Conservation (phyloP, 2,329 filamentous ascomycete genomes). For the Daldinia sp. region DNA sequence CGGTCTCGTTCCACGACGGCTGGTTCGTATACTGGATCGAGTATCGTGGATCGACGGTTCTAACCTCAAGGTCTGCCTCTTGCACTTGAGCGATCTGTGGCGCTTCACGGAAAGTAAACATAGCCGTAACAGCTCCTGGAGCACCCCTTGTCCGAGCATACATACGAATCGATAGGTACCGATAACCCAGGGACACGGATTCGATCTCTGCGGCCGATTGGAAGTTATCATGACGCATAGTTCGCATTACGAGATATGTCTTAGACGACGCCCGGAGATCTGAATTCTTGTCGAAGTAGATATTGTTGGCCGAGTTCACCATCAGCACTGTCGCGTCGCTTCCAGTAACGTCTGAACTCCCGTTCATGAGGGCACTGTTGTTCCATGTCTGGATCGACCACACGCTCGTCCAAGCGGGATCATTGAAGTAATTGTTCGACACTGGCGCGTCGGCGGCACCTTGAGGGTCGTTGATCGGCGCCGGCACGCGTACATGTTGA, state of each 20-base stretch:
- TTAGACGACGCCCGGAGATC: slow-evolving; percentile 51
- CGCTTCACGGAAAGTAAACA: slow-evolving; percentile 62
- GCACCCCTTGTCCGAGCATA: slow-evolving; percentile 61
- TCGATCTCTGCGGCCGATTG: slow-evolving; percentile 64
- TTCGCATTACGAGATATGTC: slow-evolving; percentile 63
- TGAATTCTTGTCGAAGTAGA: slow-evolving; percentile 59
- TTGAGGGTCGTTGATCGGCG: slow-evolving; percentile 47
- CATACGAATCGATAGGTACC: slow-evolving; percentile 61
- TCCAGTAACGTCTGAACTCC: slow-evolving; percentile 43
- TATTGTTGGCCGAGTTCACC: slow-evolving; percentile 57
- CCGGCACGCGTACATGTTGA: slow-evolving; percentile 54
- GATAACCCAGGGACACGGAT: slow-evolving; percentile 52
- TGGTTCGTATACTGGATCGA: slow-evolving; percentile 65
- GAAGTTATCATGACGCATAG: slow-evolving; percentile 58
- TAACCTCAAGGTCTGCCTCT: slow-evolving; percentile 57
- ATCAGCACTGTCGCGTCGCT: slow-evolving; percentile 54
- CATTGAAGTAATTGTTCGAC: slow-evolving; percentile 50
- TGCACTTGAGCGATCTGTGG: slow-evolving; percentile 48
- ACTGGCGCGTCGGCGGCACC: slow-evolving; percentile 47
- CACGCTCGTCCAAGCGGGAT: slow-evolving; percentile 47
- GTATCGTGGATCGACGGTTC: slow-evolving; percentile 53
- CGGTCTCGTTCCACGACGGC: slow-evolving; percentile 57
- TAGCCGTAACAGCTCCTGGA: slow-evolving; percentile 62
- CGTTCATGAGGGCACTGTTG: slow-evolving; percentile 50
- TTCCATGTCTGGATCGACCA: slow-evolving; percentile 55